A percentile compares a stretch with the other conserved stretches of the same genome.
Conservation (phyloP, 768 basidiomycete species). For the Hirschioporus abietinus region DNA sequence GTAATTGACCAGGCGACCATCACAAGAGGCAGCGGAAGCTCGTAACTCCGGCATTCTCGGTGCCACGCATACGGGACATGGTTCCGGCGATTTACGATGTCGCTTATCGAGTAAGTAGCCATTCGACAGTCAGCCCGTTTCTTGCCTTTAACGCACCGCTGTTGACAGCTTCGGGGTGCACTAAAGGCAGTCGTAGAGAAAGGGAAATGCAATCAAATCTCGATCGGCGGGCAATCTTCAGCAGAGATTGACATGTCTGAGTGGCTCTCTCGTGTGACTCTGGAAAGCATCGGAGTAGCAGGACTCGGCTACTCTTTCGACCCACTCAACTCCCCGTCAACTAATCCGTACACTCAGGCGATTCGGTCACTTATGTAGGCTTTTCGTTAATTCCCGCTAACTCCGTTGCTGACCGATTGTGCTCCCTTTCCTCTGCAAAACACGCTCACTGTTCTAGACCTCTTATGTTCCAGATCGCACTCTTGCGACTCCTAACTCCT, state of each 20-base stretch:
- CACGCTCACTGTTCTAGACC: not conserved
- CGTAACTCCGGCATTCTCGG: conserved; percentile 42
- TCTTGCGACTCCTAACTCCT: not conserved
- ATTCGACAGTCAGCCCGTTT: not conserved
- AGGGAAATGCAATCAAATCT: not conserved
- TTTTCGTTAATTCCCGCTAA: not conserved
- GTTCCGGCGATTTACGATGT: conserved; percentile 41
- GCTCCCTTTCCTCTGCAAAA: not conserved
- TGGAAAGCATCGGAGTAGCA: conserved; percentile 11
- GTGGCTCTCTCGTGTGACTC: conserved; percentile 11
- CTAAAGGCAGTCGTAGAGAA: not conserved
- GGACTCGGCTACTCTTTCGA: conserved; percentile 36
- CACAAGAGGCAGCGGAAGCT: conserved; percentile 46
- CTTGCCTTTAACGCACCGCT: not conserved
- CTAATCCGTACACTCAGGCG: conserved; percentile 39
- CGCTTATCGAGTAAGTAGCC: conserved; percentile 34
- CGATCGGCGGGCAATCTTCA: too few species aligned
- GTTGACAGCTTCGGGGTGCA: not conserved
- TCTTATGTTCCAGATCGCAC: not conserved
- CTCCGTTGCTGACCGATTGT: not conserved
- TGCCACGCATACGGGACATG: conserved; percentile 38
- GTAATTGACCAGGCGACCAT: conserved; percentile 25
- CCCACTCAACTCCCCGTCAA: conserved; percentile 35
- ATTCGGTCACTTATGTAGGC: conserved; percentile 42
- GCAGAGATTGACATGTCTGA: conserved; percentile 7